Evolutionary conservation across 176 grass and related monocot genomes (phyloP).

Genomic region (Triticum monococcum): DNA sequence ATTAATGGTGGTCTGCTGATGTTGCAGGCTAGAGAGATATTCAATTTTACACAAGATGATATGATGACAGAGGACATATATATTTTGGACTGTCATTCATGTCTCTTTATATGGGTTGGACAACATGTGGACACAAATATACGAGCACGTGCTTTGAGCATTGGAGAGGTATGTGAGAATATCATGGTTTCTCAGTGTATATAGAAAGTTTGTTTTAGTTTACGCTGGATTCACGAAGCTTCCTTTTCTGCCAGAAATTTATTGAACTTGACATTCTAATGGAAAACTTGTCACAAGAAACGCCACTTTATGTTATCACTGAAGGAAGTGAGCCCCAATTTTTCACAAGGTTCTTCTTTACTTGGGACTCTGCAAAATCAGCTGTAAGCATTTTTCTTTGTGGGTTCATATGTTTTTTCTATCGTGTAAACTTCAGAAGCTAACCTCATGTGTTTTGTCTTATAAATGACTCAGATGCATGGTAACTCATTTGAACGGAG

Average conservation of each 20-base stretch:
- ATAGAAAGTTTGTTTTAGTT: neutral
- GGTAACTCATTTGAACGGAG: conserved; percentile 93
- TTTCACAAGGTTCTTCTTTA: conserved; percentile 94
- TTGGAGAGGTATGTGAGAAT: conserved; percentile 65
- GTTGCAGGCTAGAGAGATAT: conserved; percentile 91
- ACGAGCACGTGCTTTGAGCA: conserved; percentile 64
- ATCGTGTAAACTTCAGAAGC: neutral
- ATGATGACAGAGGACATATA: conserved; percentile 96
- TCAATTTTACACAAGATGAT: conserved; percentile 97
- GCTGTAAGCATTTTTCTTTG: conserved; percentile 47
- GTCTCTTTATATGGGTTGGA: conserved; percentile 83
- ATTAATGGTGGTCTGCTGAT: conserved; percentile 33
- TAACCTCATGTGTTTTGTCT: conserved; percentile 15
- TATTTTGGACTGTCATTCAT: conserved; percentile 85
- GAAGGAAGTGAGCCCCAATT: conserved; percentile 90
- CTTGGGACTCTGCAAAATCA: conserved; percentile 92
- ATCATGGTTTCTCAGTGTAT: neutral
- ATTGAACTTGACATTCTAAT: conserved; percentile 82
- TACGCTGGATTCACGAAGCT: neutral
- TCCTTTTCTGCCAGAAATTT: conserved; percentile 63
- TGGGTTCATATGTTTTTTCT: conserved; percentile 29
- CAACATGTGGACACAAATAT: conserved; percentile 72
- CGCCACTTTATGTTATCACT: conserved; percentile 65
- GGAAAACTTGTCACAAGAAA: conserved; percentile 75
- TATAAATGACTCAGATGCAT: conserved; percentile 77